phyloP scores from a whole-genome alignment of 441 rosid genomes.

The Sinapis alba region DNA sequence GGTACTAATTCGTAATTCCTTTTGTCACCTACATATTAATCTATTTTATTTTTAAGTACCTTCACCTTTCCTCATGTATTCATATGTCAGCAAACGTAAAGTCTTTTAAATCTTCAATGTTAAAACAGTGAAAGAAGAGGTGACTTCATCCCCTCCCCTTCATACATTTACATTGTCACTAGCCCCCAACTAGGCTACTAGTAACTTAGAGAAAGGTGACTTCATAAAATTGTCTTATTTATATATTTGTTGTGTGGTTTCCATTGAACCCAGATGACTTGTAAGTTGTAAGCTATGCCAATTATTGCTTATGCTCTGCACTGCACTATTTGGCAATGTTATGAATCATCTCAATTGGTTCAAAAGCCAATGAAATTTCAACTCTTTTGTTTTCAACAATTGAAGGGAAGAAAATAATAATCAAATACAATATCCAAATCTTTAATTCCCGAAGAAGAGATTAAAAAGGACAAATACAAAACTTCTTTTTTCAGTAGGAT shows the following conservation, averaged over 20 bases:
- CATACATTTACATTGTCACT: too few species aligned
- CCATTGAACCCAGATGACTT: background rate
- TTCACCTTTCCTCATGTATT: too few species aligned
- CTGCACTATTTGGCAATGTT: background rate
- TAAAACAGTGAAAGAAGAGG: too few species aligned
- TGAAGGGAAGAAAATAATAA: background rate
- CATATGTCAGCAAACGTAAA: too few species aligned
- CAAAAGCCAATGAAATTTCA: background rate
- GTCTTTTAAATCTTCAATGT: too few species aligned
- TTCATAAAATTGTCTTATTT: too few species aligned
- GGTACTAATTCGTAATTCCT: background rate
- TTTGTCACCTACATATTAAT: too few species aligned
- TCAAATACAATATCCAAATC: constrained; percentile 21
- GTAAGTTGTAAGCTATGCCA: background rate
- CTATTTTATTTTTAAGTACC: too few species aligned
- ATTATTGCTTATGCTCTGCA: background rate
- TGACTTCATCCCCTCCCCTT: too few species aligned
- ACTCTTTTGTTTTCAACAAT: background rate
- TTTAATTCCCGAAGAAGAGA: background rate
- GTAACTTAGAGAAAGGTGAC: too few species aligned
- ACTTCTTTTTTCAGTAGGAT: background rate
- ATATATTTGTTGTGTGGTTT: too few species aligned
- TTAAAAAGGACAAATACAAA: constrained; percentile 14
- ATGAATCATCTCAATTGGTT: background rate
- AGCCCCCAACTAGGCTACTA: too few species aligned